phyloP scores from a whole-genome alignment of 1,284 basidiomycete genomes.

The Sanghuangporus weigelae region DNA sequence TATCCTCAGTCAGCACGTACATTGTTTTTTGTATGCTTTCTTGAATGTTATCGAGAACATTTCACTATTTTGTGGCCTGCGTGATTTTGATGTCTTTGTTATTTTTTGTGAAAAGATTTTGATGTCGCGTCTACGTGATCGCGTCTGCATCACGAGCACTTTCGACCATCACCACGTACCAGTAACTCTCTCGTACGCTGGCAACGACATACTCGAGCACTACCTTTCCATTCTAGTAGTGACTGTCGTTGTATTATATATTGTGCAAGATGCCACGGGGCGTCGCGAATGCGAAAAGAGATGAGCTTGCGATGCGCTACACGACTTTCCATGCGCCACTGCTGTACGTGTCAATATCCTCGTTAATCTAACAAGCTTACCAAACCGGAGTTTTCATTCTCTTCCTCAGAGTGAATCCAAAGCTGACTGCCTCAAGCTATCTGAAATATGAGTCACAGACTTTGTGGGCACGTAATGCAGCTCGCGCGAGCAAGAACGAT shows the following conservation, averaged over 20 bases:
- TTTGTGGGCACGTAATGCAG: constrained; percentile 64
- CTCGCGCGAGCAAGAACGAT: constrained; percentile 35
- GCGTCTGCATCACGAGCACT: neutral
- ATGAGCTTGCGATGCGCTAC: constrained; percentile 74
- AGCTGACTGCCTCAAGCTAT: constrained; percentile 69
- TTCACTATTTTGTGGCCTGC: neutral
- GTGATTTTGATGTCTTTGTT: neutral
- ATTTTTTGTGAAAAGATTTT: neutral
- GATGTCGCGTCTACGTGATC: neutral
- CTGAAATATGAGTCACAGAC: constrained; percentile 66
- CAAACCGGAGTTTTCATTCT: constrained; percentile 10
- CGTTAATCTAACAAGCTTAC: neutral
- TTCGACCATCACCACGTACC: no score
- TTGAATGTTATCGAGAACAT: neutral
- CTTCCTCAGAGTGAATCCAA: constrained; percentile 58
- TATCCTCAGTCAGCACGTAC: neutral
- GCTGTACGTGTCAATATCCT: constrained; percentile 40
- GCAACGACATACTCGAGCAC: no score
- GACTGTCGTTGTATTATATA: no score
- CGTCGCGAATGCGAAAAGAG: constrained; percentile 69
- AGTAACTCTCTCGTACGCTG: no score
- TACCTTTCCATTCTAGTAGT: no score
- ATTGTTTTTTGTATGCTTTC: neutral
- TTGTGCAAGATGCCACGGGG: constrained; percentile 62
- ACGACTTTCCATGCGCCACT: constrained; percentile 77